phyloP scores from a whole-genome alignment of 257 asterid genomes.

The Nicotiana tabacum region DNA sequence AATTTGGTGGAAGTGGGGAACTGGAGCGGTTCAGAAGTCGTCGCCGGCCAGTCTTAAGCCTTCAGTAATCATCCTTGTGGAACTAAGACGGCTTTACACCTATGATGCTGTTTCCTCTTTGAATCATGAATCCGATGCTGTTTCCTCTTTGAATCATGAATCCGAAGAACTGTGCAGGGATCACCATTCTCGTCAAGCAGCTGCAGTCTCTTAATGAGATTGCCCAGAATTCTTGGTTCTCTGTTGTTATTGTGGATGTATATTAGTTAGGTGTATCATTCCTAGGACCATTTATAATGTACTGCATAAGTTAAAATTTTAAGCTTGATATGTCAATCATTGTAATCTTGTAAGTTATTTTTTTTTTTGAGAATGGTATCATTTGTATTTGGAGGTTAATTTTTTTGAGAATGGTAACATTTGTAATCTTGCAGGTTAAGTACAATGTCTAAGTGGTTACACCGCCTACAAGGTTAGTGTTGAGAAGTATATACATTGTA shows the following conservation, averaged over 20 bases:
- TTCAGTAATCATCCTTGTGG: neutral
- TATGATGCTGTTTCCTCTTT: neutral
- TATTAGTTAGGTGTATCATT: neutral
- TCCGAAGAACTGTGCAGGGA: neutral
- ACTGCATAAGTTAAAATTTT: neutral
- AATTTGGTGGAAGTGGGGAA: neutral
- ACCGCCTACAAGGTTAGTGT: neutral
- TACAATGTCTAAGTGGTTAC: neutral
- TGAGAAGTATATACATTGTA: no score
- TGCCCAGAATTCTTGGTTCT: neutral
- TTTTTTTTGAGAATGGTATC: no score
- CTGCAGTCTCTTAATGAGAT: neutral
- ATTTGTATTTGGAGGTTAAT: no score
- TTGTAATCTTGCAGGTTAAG: neutral
- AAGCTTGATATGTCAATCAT: neutral
- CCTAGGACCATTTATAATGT: neutral
- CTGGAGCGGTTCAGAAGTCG: neutral
- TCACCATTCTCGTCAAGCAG: slow-evolving; percentile 3
- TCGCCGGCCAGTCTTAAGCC: neutral
- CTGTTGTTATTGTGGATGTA: neutral
- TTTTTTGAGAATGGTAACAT: no score
- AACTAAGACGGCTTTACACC: neutral
- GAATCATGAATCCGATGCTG: neutral
- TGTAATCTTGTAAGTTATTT: neutral
- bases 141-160: neutral